A percentile compares a stretch with the other conserved stretches of the same genome.
These are phyloP conservation scores for Phaeotremella skinneri DNA, from an alignment of 768 basidiomycete genomes.

Conservation along the genomic window DNA sequence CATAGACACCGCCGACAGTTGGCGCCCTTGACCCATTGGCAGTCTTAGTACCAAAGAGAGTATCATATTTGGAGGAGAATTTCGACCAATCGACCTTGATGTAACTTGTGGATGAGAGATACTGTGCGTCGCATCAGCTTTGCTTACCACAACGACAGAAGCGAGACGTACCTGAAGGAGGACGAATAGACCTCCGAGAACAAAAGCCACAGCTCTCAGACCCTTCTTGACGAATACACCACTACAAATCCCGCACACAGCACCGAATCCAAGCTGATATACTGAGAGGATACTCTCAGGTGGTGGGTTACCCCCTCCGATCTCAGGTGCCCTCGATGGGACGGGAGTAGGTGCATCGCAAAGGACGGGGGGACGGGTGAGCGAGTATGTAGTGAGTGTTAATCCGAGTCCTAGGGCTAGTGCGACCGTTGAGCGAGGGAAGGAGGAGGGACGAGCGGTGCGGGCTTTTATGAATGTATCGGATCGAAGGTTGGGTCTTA, in stretches of 20 bases:
- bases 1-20: conserved; percentile 65
- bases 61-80: conserved; percentile 67
- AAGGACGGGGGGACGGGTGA: conserved; percentile 1
- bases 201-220: conserved; percentile 74
- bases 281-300: conserved; percentile 67
- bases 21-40: conserved; percentile 62
- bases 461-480: conserved; percentile 3
- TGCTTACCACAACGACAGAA: background rate
- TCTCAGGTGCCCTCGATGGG: background rate
- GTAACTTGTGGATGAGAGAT: conserved; percentile 69
- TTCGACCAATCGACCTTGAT: conserved; percentile 78
- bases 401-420: conserved; percentile 19
- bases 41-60: conserved; percentile 63
- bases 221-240: conserved; percentile 96
- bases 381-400: conserved; percentile 8
- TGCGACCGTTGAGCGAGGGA: conserved; percentile 10
- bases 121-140: conserved; percentile 56
- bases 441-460: conserved; percentile 4
- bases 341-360: background rate
- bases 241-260: conserved; percentile 79
- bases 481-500: conserved; percentile 8
- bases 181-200: conserved; percentile 86
- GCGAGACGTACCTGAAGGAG: conserved; percentile 71
- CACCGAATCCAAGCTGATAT: conserved; percentile 83
- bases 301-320: conserved; percentile 12